These are phyloP conservation scores for Xerocomellus intermedius DNA, from an alignment of 768 basidiomycete genomes.

Conservation along the genomic window DNA sequence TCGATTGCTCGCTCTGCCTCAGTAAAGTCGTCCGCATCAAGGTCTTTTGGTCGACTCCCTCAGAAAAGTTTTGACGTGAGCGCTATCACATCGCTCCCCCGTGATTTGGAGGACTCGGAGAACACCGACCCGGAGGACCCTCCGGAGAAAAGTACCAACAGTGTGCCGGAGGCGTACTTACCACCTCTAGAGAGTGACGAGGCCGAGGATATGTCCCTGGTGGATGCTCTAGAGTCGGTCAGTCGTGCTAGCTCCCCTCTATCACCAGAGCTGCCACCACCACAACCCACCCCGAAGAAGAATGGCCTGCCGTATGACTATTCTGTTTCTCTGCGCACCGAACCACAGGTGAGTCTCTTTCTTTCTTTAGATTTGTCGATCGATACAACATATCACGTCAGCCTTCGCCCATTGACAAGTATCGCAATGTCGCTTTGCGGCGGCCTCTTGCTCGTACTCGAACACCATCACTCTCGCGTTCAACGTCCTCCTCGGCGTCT, in stretches of 20 bases:
- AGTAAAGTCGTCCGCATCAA: conserved; percentile 35
- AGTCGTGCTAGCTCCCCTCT: conserved; percentile 53
- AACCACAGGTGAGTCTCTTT: conserved; percentile 49
- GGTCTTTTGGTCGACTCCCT: conserved; percentile 31
- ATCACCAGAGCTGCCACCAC: conserved; percentile 37
- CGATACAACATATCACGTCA: conserved; percentile 25
- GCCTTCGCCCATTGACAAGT: conserved; percentile 62
- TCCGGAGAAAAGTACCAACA: conserved; percentile 45
- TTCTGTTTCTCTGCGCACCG: conserved; percentile 57
- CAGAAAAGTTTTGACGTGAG: conserved; percentile 60
- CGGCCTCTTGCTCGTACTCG: conserved; percentile 50
- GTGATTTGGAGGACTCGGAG: conserved; percentile 31
- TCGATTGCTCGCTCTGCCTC: conserved; percentile 48
- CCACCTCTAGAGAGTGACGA: conserved; percentile 46
- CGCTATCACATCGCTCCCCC: conserved; percentile 53
- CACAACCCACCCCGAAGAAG: conserved; percentile 48
- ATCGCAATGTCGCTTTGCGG: conserved; percentile 60
- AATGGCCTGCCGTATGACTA: conserved; percentile 48
- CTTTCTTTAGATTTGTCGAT: neutral
- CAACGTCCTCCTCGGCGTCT: conserved; percentile 49
- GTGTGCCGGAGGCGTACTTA: conserved; percentile 53
- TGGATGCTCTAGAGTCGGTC: conserved; percentile 57
- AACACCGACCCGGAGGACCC: conserved; percentile 39
- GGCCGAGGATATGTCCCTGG: conserved; percentile 47
- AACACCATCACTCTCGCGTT: conserved; percentile 67